Base-by-base conservation (phyloP, 768 basidiomycete genomes). In the Cystobasidium ongulense region DNA sequence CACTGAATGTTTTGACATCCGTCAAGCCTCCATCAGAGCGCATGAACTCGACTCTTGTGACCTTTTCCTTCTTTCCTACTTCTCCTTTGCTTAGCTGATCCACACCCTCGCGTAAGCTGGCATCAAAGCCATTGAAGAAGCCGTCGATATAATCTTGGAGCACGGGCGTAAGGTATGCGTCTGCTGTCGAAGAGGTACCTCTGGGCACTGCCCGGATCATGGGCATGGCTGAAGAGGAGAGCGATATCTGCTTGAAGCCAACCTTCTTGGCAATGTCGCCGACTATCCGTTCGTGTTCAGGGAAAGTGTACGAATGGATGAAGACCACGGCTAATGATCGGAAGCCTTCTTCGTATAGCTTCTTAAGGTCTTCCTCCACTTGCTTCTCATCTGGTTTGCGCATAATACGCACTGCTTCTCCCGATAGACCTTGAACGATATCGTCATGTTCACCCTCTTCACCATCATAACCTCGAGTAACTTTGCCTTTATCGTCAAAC, bases 161-260 rank as follows among this genome's bases (percentile, higher is more conserved):
- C 75, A 96, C 90, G 17, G 94, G 94, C 0, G 93, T 96, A 43
- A 97, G 87, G 81, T 97, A 97, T 0, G 94, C 94, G 77, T 97
- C 94, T 0, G 92, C 94, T 0, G 92, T 94, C 0, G 91, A 90
- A 0, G 92, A 95, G 11, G 90, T 88, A 1, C 92, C 94, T 0
- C 94, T 89, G 0, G 92, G 90, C 11, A 96, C 91, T 85, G 94
- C 90, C 82, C 92, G 92, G 84, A 95, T 94, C 90, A 92, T 92
- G 1, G 92, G 90, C 33, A 91, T 85, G n/a, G 93, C 84, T 74
- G 88, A 86, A 1, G 91, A 89, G 0, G 92, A 94, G 77, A 91
- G 87, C 0, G 92, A 94, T 77, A 97, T 87, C 53, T 96, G 92
- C 4, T 84, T 84, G 81, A 97, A 98, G 25, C 94, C 94, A 4